Base-by-base conservation (phyloP, 805 yeast species). In the Cyberlindnera euphorbiiphila region DNA sequence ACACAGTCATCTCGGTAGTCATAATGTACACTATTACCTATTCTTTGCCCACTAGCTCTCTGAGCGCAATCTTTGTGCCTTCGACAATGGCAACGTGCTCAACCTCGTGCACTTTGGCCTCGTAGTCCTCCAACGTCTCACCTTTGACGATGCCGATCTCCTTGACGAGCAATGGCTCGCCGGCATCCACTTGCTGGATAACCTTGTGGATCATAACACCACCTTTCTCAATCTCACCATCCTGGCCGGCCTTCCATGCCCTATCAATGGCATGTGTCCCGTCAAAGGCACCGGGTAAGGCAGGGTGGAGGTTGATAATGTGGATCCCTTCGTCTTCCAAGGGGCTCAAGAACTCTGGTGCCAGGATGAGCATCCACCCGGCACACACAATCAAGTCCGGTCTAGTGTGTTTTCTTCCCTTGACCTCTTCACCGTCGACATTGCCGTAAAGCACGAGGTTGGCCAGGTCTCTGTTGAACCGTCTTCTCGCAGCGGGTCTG, bases 201-300 rank as follows among this genome's bases (percentile, higher is more conserved):
- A 93, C 98, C 55, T 83, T 77, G 66, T 93, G 98, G 30, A 93
- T 85, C 98, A 93, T 93, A 36, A 93, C 85, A 2, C 98, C 98
- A 12, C 94, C 96, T 47, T 73, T 75, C 8, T 71, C 50, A 36
- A 80, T 76, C 48, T 76, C 72, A 8, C 96, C 96, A 19, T 76
- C 77, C 56, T 89, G 96, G 25, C 96, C 96, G 10, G 94, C 95
- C 53, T 87, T 69, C 91, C 94, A 93, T 1, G 97, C 95, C 54
- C 98, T 71, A 53, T 93, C 96, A 42, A 93, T 93, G 9, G 98
- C 98, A 64, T 86, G 88, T 9, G 95, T 91, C 5, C 98, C 98
- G 41, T 91, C 98, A 67, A 91, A 93, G 5, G 88, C 88, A 19
- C 96, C 96, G 1, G 98, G 98, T 42, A 93, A 74, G 1, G 98